These are phyloP conservation scores for Grosmannia penicillata DNA, from an alignment of 2,329 filamentous ascomycete genomes.

Conservation along the genomic window DNA sequence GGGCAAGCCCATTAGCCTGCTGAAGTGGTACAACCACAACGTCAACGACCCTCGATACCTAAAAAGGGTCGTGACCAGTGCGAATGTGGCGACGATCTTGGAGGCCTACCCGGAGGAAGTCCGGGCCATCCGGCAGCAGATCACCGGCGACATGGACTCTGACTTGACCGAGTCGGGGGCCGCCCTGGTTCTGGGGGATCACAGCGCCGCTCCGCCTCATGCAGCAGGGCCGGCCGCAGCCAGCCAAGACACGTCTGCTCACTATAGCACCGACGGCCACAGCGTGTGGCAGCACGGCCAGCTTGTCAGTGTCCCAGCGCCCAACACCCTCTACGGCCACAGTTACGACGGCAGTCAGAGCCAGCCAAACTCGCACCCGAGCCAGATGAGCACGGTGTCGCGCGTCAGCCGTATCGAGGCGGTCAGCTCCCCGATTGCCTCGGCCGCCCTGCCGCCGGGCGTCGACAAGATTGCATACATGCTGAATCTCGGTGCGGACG, in stretches of 20 bases:
- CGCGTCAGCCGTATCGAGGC: not conserved
- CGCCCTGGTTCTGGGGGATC: no score
- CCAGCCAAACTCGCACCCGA: not conserved
- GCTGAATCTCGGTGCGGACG: no score
- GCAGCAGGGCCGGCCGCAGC: no score
- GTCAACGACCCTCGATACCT: slow-evolving; percentile 12
- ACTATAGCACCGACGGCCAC: no score
- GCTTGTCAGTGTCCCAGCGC: not conserved
- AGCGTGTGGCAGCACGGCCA: slow-evolving; percentile 6
- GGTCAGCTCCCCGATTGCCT: slow-evolving; percentile 1
- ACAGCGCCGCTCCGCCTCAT: no score
- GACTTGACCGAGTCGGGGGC: no score
- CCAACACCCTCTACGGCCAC: not conserved
- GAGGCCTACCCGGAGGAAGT: slow-evolving; percentile 8
- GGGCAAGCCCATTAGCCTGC: slow-evolving; percentile 1
- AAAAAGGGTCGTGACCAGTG: slow-evolving; percentile 13
- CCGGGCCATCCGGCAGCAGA: not conserved
- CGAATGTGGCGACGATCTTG: slow-evolving; percentile 7
- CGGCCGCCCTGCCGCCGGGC: slow-evolving; percentile 2
- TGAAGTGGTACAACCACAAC: slow-evolving; percentile 25
- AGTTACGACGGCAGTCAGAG: not conserved
- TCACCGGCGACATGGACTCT: not conserved
- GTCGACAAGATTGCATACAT: slow-evolving; percentile 1
- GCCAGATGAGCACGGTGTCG: no score
- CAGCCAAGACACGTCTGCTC: no score